Evolutionary conservation across 495 filamentous ascomycete genomes (phyloP), one percentile per base, ranked within the genome.

Genomic region (Penicillium egyptiacum): DNA sequence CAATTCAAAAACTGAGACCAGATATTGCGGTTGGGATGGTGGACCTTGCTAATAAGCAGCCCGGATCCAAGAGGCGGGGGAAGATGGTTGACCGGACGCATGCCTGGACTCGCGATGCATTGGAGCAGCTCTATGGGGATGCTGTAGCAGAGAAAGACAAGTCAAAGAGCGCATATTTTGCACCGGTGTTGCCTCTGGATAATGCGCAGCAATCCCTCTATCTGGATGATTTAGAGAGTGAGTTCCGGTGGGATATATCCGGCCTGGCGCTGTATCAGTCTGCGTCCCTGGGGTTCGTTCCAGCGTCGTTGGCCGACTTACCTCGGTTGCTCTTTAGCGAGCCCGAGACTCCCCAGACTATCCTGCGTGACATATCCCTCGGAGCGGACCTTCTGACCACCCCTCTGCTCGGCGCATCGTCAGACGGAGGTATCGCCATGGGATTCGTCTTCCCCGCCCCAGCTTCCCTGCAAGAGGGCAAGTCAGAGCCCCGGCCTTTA

Each of bases 71-170:
- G 61, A 76, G 92, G 33, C 80, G 83, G 19, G 81, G 82, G 9
- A 92, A 89, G 69, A 97, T 97, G 88, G 86, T 83, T 4, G 91
- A 95, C 61, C 76, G 94, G 48, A 95, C 91, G 0, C 86, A 89
- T 62, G 75, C 77, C 11, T 96, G 86, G 84, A 78, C 91, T 19
- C 78, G 63, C 4, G 72, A 79, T 58, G 73, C 72, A 7, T 68
- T 74, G 25, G 69, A 80, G 17, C 76, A 85, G 37, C 68, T 93
- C 30, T 75, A 86, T 37, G 71, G 74, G 5, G 41, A 68, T 4
- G 63, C 67, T 19, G 59, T 70, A 14, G 61, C 69, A 0, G 73
- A 75, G 11, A 67, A 71, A 19, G 57, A 68, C n/a, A 66, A 66
- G 20, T 60, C 68, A 8, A 67, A 69, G 26, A 64, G 70, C 9